phyloP scores from a whole-genome alignment of 2,329 filamentous ascomycete species.

The Alternaria postmessia region DNA sequence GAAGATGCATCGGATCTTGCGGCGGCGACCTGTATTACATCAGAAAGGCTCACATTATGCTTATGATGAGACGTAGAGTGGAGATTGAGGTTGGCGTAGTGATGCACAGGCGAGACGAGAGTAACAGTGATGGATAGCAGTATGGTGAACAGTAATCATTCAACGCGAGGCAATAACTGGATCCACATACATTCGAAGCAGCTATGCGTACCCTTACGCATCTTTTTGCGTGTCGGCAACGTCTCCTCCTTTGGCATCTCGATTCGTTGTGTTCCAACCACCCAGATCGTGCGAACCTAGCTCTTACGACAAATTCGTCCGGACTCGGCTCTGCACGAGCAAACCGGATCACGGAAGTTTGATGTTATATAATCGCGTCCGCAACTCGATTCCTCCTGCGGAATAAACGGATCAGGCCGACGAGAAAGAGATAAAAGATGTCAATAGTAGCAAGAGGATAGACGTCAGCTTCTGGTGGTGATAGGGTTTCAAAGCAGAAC shows the following conservation, averaged over 20 bases:
- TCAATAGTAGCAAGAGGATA: slow-evolving; percentile 12
- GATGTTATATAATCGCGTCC: slow-evolving; percentile 15
- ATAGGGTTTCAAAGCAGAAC: slow-evolving; percentile 10
- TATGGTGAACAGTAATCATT: slow-evolving; percentile 9
- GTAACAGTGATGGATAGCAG: slow-evolving; percentile 6
- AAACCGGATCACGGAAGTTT: slow-evolving; percentile 7
- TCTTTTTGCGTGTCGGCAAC: slow-evolving; percentile 50
- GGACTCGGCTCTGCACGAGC: slow-evolving; percentile 16
- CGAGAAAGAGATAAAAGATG: slow-evolving; percentile 1
- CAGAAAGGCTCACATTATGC: slow-evolving; percentile 23
- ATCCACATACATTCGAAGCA: slow-evolving; percentile 55
- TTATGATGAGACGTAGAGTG: neutral
- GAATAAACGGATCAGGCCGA: neutral
- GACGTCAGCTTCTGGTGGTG: slow-evolving; percentile 11
- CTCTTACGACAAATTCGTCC: slow-evolving; percentile 32
- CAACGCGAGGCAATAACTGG: slow-evolving; percentile 9
- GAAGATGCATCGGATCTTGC: slow-evolving; percentile 60
- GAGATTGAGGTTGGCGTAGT: slow-evolving; percentile 9
- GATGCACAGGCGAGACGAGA: slow-evolving; percentile 9
- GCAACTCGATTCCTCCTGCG: neutral
- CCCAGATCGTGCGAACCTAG: slow-evolving; percentile 8
- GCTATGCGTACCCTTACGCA: slow-evolving; percentile 56
- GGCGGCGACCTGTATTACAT: slow-evolving; percentile 54
- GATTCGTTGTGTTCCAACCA: slow-evolving; percentile 19
- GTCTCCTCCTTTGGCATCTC: slow-evolving; percentile 50